These are phyloP conservation scores for Erysimum cheiranthoides DNA, from an alignment of 345 rosid genomes.

Conservation along the genomic window DNA sequence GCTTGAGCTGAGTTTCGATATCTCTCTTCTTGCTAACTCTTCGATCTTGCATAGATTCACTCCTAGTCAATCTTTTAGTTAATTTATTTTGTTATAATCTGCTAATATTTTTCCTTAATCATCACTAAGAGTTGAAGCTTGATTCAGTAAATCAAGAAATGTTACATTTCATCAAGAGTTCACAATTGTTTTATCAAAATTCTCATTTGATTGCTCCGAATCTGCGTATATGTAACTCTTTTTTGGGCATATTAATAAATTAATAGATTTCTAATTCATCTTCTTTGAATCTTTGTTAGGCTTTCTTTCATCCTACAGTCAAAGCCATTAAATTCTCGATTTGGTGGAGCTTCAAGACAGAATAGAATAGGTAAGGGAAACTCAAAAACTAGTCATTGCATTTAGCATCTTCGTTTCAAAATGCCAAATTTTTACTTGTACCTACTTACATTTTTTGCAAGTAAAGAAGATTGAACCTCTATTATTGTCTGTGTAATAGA, in stretches of 20 bases:
- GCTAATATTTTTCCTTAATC: background rate
- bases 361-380: too few relatives aligned
- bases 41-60: background rate
- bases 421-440: background rate
- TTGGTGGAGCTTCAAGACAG: background rate
- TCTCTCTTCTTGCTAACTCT: background rate
- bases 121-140: background rate
- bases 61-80: too few relatives aligned
- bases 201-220: background rate
- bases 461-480: background rate
- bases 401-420: background rate
- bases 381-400: too few relatives aligned
- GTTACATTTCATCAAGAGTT: background rate
- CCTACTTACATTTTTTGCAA: background rate
- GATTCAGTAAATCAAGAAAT: background rate
- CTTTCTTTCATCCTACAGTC: background rate
- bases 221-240: background rate
- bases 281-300: background rate
- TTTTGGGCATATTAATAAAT: too few relatives aligned
- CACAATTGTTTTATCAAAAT: background rate
- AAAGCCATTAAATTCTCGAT: background rate
- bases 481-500: slow-evolving; percentile 9
- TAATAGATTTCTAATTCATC: background rate
- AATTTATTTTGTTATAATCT: too few relatives aligned
- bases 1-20: background rate